Evolutionary conservation across 495 filamentous ascomycete species (phyloP).

Genomic region (Apodospora peruviana): DNA sequence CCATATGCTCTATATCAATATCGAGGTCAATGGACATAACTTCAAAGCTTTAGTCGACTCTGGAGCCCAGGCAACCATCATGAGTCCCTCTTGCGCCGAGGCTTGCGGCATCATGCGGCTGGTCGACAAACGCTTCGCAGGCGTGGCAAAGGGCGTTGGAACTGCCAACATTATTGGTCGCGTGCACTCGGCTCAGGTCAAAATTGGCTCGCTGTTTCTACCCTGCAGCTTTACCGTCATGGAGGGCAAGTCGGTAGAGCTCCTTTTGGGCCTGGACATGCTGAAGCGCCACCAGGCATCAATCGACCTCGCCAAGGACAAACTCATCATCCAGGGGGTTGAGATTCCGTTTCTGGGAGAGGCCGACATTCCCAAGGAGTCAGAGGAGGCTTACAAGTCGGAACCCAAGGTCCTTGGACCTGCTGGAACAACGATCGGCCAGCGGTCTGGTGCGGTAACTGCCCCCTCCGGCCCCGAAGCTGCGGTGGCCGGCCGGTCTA

Average conservation of each 20-base stretch:
- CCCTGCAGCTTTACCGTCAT: slow-evolving; percentile 98
- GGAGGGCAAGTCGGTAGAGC: slow-evolving; percentile 97
- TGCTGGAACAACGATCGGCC: slow-evolving; percentile 78
- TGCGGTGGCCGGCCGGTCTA: slow-evolving; percentile 2
- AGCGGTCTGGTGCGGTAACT: slow-evolving; percentile 74
- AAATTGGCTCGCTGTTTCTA: slow-evolving; percentile 82
- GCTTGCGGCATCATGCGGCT: slow-evolving; percentile 94
- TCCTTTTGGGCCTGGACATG: slow-evolving; percentile 94
- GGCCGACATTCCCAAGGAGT: slow-evolving; percentile 80
- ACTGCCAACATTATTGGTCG: slow-evolving; percentile 91
- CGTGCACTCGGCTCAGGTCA: slow-evolving; percentile 89
- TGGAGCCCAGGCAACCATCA: slow-evolving; percentile 95
- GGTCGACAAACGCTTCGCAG: slow-evolving; percentile 86
- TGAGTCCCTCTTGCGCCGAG: slow-evolving; percentile 90
- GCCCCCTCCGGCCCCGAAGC: slow-evolving; percentile 53
- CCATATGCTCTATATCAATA: slow-evolving; percentile 92
- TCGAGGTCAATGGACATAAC: slow-evolving; percentile 85
- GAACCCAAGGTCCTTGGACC: slow-evolving; percentile 86
- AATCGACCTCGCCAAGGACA: slow-evolving; percentile 77
- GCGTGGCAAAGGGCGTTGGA: slow-evolving; percentile 87
- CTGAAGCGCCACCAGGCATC: slow-evolving; percentile 87
- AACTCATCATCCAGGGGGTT: slow-evolving; percentile 78
- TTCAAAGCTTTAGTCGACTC: slow-evolving; percentile 98
- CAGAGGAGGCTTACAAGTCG: slow-evolving; percentile 63
- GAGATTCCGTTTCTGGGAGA: slow-evolving; percentile 88